A percentile compares a stretch with the other conserved stretches of the same genome.
These are phyloP conservation scores for Bathelium albidoporum DNA, from an alignment of 495 filamentous ascomycete species.

Conservation along the genomic window DNA sequence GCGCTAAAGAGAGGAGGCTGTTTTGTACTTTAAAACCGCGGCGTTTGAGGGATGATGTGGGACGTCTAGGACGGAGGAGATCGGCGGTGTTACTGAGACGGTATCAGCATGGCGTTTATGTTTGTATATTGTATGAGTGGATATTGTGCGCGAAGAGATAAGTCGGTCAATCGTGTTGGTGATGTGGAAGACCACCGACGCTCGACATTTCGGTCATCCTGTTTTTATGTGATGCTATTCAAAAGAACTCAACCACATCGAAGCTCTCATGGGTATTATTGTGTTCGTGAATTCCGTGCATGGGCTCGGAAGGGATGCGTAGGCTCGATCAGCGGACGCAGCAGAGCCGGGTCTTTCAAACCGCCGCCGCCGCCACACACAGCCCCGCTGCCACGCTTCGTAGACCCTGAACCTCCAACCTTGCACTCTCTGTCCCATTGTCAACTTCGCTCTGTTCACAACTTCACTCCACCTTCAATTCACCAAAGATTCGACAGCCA, in stretches of 20 bases:
- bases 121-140: not conserved
- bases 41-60: not conserved
- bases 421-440: not conserved
- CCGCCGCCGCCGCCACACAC: conserved; percentile 1
- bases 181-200: not conserved
- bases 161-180: not conserved
- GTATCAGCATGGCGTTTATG: not conserved
- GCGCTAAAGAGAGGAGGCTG: not conserved
- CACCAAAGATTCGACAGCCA: no score
- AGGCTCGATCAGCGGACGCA: not conserved
- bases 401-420: not conserved
- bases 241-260: no score
- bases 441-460: not conserved
- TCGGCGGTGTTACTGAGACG: not conserved
- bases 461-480: no score
- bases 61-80: not conserved
- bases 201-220: not conserved
- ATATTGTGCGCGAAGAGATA: not conserved
- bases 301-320: not conserved
- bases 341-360: not conserved
- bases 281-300: no score
- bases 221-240: no score
- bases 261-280: no score
- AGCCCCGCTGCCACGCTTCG: not conserved
- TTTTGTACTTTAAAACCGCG: not conserved